Evolutionary conservation across 1,284 basidiomycete genomes (phyloP).

Genomic region (Ceratobasidium theobromae): DNA sequence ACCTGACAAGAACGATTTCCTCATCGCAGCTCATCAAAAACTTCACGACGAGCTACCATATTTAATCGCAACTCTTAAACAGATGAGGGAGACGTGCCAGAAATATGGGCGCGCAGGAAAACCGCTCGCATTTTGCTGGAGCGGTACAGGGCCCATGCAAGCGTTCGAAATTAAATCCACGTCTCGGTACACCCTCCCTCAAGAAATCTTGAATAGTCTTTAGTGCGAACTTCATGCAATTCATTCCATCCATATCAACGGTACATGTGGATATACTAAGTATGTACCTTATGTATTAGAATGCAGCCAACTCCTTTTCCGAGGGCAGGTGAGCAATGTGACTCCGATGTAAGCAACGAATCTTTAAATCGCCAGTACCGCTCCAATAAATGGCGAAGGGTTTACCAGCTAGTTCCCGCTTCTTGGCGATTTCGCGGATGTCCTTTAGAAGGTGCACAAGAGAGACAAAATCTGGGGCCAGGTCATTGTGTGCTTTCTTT

Average conservation of each 20-base stretch:
- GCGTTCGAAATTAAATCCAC: neutral
- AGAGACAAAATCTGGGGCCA: neutral
- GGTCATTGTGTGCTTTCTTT: neutral
- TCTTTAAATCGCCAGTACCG: constrained; percentile 8
- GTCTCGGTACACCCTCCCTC: neutral
- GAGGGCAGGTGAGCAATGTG: neutral
- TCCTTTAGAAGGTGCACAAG: neutral
- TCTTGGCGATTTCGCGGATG: neutral
- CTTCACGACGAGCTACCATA: neutral
- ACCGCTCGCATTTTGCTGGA: neutral
- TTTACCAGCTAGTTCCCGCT: neutral
- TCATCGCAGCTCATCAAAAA: neutral
- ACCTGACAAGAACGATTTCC: neutral
- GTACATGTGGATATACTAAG: no score
- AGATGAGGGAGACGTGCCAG: neutral
- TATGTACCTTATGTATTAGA: neutral
- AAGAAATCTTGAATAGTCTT: neutral
- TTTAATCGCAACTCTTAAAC: neutral
- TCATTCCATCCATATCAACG: no score
- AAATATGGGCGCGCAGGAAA: neutral
- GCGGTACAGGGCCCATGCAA: neutral
- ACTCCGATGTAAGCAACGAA: neutral
- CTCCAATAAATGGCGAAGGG: constrained; percentile 10
- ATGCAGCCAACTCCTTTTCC: neutral
- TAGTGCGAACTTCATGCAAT: no score